Conservation (phyloP, 83 land plant genomes). For the Thuja plicata region DNA sequence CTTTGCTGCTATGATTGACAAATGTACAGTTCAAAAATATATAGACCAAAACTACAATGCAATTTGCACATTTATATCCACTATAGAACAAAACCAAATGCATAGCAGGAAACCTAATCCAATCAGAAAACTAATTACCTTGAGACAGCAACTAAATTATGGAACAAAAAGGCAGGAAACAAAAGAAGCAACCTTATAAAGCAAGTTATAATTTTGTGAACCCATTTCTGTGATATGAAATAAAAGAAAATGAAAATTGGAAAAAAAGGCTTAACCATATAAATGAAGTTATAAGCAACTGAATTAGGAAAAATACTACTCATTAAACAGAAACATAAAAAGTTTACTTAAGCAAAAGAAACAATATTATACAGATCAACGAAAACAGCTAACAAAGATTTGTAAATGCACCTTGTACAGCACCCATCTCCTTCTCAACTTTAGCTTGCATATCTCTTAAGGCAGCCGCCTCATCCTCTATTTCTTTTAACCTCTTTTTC, state of each 20-base stretch:
- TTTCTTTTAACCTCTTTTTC: conserved; percentile 88
- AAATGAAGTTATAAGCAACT: background rate
- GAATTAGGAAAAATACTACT: background rate
- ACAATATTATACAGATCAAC: background rate
- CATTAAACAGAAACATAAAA: background rate
- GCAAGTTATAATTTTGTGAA: background rate
- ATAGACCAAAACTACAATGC: background rate
- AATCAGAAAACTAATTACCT: background rate
- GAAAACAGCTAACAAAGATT: background rate
- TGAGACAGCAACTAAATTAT: background rate
- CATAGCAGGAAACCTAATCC: background rate
- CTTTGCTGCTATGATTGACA: background rate
- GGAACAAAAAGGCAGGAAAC: background rate
- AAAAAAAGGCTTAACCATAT: background rate
- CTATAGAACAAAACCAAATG: background rate
- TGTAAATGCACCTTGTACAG: conserved; percentile 52
- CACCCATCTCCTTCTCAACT: conserved; percentile 92
- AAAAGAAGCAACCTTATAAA: background rate
- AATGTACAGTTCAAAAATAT: background rate
- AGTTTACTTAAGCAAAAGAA: background rate
- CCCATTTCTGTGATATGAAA: background rate
- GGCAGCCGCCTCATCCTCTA: conserved; percentile 85
- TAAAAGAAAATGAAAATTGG: background rate
- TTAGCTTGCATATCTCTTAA: conserved; percentile 93
- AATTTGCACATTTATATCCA: background rate